These are phyloP conservation scores for Emericellopsis terricola DNA, from an alignment of 495 filamentous ascomycete species.

Conservation along the genomic window DNA sequence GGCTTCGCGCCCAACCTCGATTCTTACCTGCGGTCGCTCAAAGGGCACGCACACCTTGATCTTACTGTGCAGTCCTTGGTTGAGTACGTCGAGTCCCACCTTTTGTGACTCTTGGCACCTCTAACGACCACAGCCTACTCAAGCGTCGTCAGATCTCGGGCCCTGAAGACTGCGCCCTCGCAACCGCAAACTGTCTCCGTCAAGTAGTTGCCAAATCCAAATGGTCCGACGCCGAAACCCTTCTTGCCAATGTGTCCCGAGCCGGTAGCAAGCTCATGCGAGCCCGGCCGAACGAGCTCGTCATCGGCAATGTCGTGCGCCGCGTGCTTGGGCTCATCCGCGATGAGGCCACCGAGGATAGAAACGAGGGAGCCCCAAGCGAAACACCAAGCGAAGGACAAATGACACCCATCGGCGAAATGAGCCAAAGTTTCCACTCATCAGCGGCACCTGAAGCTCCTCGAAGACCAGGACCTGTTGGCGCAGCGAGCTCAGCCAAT, in stretches of 20 bases:
- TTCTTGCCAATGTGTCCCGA: conserved; percentile 58
- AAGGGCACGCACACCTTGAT: conserved; percentile 48
- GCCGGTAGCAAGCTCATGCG: conserved; percentile 56
- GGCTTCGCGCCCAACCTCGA: conserved; percentile 48
- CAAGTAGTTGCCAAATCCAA: conserved; percentile 60
- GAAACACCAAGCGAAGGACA: conserved; percentile 16
- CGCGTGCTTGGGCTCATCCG: conserved; percentile 80
- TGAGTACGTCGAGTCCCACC: conserved; percentile 44
- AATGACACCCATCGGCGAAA: conserved; percentile 1
- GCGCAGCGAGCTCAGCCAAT: too few relatives aligned
- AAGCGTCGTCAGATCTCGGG: conserved; percentile 79
- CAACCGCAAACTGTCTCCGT: conserved; percentile 72
- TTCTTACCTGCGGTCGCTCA: conserved; percentile 62
- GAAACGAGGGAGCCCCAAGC: conserved; percentile 43
- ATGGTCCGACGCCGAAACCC: conserved; percentile 52
- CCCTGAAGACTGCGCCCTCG: conserved; percentile 73
- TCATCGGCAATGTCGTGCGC: conserved; percentile 83
- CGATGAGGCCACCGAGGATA: conserved; percentile 71
- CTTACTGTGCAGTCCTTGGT: conserved; percentile 65
- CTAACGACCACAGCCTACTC: conserved; percentile 42
- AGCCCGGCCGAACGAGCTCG: conserved; percentile 76
- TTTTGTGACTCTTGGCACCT: background rate
- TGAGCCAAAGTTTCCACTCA: conserved; percentile 17
- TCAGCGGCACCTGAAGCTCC: background rate
- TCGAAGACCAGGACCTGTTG: background rate